Evolutionary conservation across 169 alveolate species (phyloP).

Genomic region (Plasmodium vinckei): DNA sequence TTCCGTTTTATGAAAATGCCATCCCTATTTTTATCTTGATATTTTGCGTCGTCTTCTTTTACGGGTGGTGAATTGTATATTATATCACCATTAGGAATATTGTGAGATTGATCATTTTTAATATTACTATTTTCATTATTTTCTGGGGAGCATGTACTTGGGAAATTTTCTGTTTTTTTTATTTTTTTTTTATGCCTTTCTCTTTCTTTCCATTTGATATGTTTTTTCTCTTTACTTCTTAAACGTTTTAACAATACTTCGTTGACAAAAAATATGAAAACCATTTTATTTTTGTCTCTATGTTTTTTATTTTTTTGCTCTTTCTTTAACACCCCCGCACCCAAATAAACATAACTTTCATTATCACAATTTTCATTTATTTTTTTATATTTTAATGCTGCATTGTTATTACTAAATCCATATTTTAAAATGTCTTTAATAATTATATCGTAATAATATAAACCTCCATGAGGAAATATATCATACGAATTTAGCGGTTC

Average conservation of each 20-base stretch:
- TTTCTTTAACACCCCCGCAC: conserved; percentile 55
- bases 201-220: conserved; percentile 1
- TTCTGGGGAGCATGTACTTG: too few species aligned
- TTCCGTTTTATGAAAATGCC: neutral
- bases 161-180: too few species aligned
- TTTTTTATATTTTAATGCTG: neutral
- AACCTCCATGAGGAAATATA: conserved; percentile 67
- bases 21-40: too few species aligned
- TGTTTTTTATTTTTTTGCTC: conserved; percentile 36
- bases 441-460: conserved; percentile 52
- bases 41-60: too few species aligned
- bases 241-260: conserved; percentile 28
- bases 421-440: conserved; percentile 48
- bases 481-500: conserved; percentile 33
- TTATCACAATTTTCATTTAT: neutral
- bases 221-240: neutral
- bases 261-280: conserved; percentile 59
- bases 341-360: conserved; percentile 22
- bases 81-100: too few species aligned
- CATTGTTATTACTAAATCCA: conserved; percentile 11
- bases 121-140: too few species aligned
- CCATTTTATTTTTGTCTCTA: conserved; percentile 65
- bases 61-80: too few species aligned
- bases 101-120: too few species aligned
- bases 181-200: too few species aligned